These are phyloP conservation scores for Aulographum hederae DNA, from an alignment of 2,329 filamentous ascomycete genomes.

Conservation along the genomic window DNA sequence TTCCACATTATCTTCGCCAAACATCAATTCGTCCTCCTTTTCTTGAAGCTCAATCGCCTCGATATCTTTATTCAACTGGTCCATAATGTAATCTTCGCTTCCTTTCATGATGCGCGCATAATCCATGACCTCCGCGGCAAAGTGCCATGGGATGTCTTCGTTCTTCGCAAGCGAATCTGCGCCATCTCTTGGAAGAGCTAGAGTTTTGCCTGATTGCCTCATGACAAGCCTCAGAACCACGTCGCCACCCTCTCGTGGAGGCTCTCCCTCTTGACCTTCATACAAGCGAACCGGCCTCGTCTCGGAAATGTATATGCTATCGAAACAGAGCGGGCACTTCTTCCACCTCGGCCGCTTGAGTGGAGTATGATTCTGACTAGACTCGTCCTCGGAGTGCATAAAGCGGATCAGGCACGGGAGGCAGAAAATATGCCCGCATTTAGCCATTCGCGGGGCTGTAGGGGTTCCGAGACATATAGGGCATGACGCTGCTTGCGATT, in stretches of 20 bases:
- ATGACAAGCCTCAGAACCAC: conserved; percentile 77
- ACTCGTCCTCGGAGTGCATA: conserved; percentile 69
- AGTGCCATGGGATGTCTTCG: conserved; percentile 84
- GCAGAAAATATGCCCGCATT: conserved; percentile 94
- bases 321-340: conserved; percentile 92
- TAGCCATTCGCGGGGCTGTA: conserved; percentile 89
- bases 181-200: conserved; percentile 73
- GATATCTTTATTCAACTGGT: conserved; percentile 67
- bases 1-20: conserved; percentile 68
- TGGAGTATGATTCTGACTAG: conserved; percentile 26
- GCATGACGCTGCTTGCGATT: conserved; percentile 76
- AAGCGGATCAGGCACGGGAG: conserved; percentile 84
- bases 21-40: conserved; percentile 77
- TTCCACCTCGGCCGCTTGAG: conserved; percentile 68
- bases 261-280: conserved; percentile 63
- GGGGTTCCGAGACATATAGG: conserved; percentile 90
- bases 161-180: conserved; percentile 49
- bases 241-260: conserved; percentile 70
- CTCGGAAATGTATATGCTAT: conserved; percentile 82
- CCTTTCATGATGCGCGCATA: conserved; percentile 94
- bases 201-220: conserved; percentile 59
- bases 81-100: conserved; percentile 68
- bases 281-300: conserved; percentile 83
- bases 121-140: conserved; percentile 82
- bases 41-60: conserved; percentile 57